Percentiles rank a stretch among this genome's conserved stretches.
Evolutionary conservation across 140 eudicot species (phyloP).

Genomic region (Oenanthe javanica): DNA sequence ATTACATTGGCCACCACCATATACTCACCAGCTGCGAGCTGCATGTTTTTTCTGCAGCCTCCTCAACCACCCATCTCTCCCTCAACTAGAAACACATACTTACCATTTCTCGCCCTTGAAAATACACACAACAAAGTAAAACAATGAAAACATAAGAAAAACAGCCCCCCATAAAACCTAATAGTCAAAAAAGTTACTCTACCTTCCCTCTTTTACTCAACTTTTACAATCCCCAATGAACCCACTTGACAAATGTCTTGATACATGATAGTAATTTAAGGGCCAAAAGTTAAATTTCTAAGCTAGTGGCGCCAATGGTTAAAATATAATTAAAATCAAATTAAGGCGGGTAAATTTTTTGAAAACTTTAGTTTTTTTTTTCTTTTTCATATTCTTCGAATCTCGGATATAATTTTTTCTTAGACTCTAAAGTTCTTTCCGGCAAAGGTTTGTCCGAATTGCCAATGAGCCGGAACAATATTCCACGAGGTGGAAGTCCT

Average conservation of each 20-base stretch:
- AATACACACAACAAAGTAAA: conserved; percentile 10
- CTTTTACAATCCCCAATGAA: conserved; percentile 37
- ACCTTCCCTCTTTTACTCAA: conserved; percentile 15
- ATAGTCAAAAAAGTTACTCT: conserved; percentile 23
- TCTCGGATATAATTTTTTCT: neutral
- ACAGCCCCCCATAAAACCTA: conserved; percentile 15
- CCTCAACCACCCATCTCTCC: conserved; percentile 50
- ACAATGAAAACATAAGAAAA: neutral
- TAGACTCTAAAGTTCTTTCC: conserved; percentile 77
- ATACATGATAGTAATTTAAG: neutral
- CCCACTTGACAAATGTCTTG: neutral
- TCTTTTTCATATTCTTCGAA: neutral
- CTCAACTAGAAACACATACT: neutral
- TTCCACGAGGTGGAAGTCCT: conserved; percentile 77
- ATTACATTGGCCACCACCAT: neutral
- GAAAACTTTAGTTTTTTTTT: neutral
- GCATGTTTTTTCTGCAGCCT: conserved; percentile 65
- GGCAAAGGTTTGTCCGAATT: conserved; percentile 75
- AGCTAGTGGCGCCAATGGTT: conserved; percentile 5
- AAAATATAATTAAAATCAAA: neutral
- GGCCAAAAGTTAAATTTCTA: neutral
- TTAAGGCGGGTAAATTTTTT: conserved; percentile 18
- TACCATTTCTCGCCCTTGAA: neutral
- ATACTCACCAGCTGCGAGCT: conserved; percentile 62
- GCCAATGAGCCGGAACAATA: conserved; percentile 74